A percentile compares a stretch with the other conserved stretches of the same genome.
These are phyloP conservation scores for Hydrangea macrophylla DNA, from an alignment of 148 eudicot species.

Conservation along the genomic window DNA sequence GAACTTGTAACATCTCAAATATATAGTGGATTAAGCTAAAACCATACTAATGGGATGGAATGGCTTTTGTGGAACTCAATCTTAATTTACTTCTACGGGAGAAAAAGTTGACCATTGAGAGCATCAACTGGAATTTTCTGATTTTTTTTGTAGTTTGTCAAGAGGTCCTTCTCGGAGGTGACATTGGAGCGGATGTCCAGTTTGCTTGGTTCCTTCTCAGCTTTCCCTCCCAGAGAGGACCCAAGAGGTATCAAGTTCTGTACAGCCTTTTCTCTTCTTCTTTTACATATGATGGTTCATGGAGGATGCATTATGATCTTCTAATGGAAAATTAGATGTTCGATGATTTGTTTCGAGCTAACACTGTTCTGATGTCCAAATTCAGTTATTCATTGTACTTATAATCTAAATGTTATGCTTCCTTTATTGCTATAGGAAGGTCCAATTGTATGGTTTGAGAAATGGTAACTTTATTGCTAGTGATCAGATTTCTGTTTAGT, in stretches of 20 bases:
- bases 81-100: background rate
- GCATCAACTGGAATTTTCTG: constrained; percentile 1
- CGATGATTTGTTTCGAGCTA: background rate
- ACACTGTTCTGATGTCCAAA: too few relatives aligned
- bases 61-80: background rate
- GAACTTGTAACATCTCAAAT: background rate
- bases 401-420: background rate
- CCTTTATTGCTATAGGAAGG: constrained; percentile 3
- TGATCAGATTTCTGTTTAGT: background rate
- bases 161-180: constrained; percentile 70
- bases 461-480: background rate
- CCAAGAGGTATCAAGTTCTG: constrained; percentile 40
- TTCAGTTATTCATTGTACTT: background rate
- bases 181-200: constrained; percentile 73
- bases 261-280: background rate
- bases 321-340: background rate
- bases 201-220: constrained; percentile 65
- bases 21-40: background rate
- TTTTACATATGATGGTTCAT: background rate
- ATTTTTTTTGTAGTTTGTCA: constrained; percentile 35
- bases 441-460: background rate
- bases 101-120: background rate
- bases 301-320: background rate
- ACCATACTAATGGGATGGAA: background rate
- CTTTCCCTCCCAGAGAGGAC: constrained; percentile 45